A percentile compares a stretch with the other conserved stretches of the same genome.
Conservation (phyloP, 2,329 filamentous ascomycete genomes). For the Zymoseptoria passerinii region DNA sequence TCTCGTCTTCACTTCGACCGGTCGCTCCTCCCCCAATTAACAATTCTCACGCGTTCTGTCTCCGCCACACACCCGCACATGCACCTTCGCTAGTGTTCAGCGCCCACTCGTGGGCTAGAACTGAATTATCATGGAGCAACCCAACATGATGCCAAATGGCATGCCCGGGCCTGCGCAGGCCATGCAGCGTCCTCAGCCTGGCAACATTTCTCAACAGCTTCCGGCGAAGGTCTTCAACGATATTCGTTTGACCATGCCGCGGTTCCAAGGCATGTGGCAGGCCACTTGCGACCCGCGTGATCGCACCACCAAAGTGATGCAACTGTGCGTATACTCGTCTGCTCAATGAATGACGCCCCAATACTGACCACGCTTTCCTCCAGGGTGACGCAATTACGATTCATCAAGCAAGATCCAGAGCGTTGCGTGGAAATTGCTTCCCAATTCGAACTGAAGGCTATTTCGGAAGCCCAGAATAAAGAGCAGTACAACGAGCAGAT, state of each 20-base stretch:
- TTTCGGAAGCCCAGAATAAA: constrained; percentile 19
- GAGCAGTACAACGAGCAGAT: constrained; percentile 23
- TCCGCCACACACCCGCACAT: not conserved
- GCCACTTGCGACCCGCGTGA: constrained; percentile 23
- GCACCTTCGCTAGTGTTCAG: not conserved
- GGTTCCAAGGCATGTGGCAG: constrained; percentile 26
- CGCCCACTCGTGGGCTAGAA: not conserved
- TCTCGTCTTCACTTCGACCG: not conserved
- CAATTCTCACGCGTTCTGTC: not conserved
- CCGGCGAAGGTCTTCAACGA: constrained; percentile 21
- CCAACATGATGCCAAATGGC: constrained; percentile 13
- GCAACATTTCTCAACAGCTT: constrained; percentile 22
- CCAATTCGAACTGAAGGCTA: constrained; percentile 20
- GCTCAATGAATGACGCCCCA: not conserved
- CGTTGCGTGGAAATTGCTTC: constrained; percentile 22
- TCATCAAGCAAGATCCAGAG: constrained; percentile 14
- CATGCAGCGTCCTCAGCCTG: constrained; percentile 25
- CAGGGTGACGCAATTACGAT: constrained; percentile 18
- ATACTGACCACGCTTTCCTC: not conserved
- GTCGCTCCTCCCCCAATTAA: not conserved
- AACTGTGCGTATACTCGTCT: constrained; percentile 23
- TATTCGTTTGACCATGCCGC: constrained; percentile 13
- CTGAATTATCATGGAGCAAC: constrained; percentile 6
- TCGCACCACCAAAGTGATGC: constrained; percentile 24
- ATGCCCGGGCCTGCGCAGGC: constrained; percentile 6